Conservation (phyloP, 2,329 filamentous ascomycete species). For the Colletotrichum navitas region DNA sequence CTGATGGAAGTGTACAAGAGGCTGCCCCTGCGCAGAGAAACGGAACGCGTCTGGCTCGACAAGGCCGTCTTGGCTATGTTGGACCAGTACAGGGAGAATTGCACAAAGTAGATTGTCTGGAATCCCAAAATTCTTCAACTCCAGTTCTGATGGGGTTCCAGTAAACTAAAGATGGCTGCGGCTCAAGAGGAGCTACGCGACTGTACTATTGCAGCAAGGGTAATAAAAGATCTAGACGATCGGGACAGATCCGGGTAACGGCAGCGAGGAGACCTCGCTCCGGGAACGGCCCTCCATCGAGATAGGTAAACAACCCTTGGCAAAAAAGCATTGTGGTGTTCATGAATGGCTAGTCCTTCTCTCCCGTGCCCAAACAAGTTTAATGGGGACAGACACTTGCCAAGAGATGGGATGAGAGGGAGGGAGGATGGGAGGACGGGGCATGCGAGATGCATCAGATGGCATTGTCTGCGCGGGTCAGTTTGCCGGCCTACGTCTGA, state of each 20-base stretch:
- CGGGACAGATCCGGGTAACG: neutral
- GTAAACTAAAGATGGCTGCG: neutral
- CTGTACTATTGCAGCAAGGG: neutral
- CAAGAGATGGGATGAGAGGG: constrained; percentile 1
- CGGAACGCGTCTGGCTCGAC: neutral
- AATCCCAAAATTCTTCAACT: neutral
- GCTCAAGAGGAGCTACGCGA: neutral
- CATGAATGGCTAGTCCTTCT: neutral
- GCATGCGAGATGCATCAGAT: neutral
- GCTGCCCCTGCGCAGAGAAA: neutral
- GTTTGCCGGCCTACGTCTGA: neutral
- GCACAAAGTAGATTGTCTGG: neutral
- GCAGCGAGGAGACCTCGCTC: neutral
- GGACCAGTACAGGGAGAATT: neutral
- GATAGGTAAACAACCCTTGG: neutral
- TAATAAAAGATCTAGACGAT: neutral
- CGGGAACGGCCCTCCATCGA: neutral
- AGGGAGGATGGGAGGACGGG: neutral
- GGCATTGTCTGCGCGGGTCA: neutral
- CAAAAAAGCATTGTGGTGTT: neutral
- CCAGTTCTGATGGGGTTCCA: neutral
- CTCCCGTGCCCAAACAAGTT: neutral
- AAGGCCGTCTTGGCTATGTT: constrained; percentile 1
- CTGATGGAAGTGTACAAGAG: neutral
- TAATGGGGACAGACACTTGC: neutral